These are phyloP conservation scores for Haberlea rhodopensis DNA, from an alignment of 257 asterid genomes.

Conservation along the genomic window DNA sequence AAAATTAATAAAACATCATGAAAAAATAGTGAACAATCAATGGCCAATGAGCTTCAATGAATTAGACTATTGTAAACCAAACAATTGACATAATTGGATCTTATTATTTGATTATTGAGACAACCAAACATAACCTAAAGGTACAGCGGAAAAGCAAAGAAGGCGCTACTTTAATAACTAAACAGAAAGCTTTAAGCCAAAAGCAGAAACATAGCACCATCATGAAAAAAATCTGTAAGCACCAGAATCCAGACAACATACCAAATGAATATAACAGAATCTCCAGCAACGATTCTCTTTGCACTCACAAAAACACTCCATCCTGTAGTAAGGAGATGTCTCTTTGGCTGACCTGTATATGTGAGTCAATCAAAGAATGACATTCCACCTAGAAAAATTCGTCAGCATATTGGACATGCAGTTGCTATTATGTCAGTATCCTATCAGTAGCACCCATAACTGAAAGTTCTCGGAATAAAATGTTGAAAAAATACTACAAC, in stretches of 20 bases:
- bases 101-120: too few species aligned
- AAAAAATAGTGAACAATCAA: too few species aligned
- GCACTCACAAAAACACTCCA: conserved; percentile 99
- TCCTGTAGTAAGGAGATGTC: conserved; percentile 97
- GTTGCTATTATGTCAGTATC: neutral
- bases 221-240: neutral
- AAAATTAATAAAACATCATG: too few species aligned
- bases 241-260: conserved; percentile 25
- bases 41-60: too few species aligned
- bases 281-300: conserved; percentile 91
- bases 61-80: too few species aligned
- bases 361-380: conserved; percentile 7
- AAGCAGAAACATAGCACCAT: neutral
- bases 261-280: conserved; percentile 96
- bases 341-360: conserved; percentile 89
- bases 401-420: conserved; percentile 2
- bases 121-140: too few species aligned
- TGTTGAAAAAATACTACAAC: neutral
- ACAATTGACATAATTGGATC: too few species aligned
- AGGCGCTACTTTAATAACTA: too few species aligned
- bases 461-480: neutral
- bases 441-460: neutral
- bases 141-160: too few species aligned
- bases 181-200: neutral
- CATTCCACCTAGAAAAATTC: conserved; percentile 10